Evolutionary conservation across 805 yeast species (phyloP).

Genomic region (Yueomyces sp.): DNA sequence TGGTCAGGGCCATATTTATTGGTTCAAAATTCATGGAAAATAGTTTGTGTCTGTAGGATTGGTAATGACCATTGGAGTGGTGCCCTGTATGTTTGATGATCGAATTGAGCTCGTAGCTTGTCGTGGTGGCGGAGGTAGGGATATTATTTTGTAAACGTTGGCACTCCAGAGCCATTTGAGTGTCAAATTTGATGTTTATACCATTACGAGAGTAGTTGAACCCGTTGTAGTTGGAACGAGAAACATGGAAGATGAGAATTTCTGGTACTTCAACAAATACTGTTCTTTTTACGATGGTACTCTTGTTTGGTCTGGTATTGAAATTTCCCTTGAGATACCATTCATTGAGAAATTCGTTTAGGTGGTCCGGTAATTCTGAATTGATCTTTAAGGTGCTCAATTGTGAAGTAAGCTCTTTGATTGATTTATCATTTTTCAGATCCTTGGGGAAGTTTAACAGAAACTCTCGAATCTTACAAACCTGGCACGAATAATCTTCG

Average conservation of each 20-base stretch:
- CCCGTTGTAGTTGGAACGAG: slow-evolving; percentile 68
- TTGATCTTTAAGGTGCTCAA: slow-evolving; percentile 31
- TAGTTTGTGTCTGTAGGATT: slow-evolving; percentile 71
- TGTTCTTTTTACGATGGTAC: slow-evolving; percentile 56
- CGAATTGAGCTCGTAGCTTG: slow-evolving; percentile 35
- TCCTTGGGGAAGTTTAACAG: neutral
- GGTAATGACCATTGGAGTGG: slow-evolving; percentile 83
- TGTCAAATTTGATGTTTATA: slow-evolving; percentile 57
- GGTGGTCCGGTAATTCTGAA: slow-evolving; percentile 44
- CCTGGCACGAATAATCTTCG: slow-evolving; percentile 67
- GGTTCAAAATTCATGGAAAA: neutral
- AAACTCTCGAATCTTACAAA: slow-evolving; percentile 43
- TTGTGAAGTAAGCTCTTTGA: neutral
- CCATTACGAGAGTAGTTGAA: slow-evolving; percentile 58
- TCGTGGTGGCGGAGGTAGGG: slow-evolving; percentile 1
- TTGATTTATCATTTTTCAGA: neutral
- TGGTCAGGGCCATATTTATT: slow-evolving; percentile 27
- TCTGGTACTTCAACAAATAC: slow-evolving; percentile 54
- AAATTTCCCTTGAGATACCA: slow-evolving; percentile 31
- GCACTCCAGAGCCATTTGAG: slow-evolving; percentile 26
- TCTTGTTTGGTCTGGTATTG: slow-evolving; percentile 34
- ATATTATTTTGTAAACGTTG: slow-evolving; percentile 9
- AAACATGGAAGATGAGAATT: slow-evolving; percentile 65
- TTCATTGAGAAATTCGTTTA: slow-evolving; percentile 33
- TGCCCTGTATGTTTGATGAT: slow-evolving; percentile 79